Evolutionary conservation across 257 asterid species (phyloP).

Genomic region (Ballota nigra): DNA sequence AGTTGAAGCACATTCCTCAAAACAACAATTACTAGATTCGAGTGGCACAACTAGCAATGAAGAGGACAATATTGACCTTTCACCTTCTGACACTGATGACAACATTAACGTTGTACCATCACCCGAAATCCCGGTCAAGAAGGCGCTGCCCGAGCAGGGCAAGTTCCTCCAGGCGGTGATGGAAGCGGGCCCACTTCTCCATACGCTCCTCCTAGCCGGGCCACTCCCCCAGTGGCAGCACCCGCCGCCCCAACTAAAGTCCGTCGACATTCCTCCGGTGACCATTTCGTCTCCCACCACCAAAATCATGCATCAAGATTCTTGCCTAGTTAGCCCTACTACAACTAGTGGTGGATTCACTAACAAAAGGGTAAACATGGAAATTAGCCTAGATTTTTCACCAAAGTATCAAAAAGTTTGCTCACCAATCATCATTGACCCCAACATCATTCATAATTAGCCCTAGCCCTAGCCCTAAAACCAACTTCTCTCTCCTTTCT

Average conservation of each 20-base stretch:
- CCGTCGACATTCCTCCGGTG: slow-evolving; percentile 89
- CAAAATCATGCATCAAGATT: slow-evolving; percentile 39
- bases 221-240: slow-evolving; percentile 98
- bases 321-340: slow-evolving; percentile 37
- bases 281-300: slow-evolving; percentile 51
- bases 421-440: slow-evolving; percentile 72
- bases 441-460: slow-evolving; percentile 30
- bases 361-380: slow-evolving; percentile 47
- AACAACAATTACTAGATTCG: slow-evolving; percentile 28
- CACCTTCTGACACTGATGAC: slow-evolving; percentile 56
- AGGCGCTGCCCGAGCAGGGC: slow-evolving; percentile 75
- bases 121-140: slow-evolving; percentile 25
- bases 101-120: slow-evolving; percentile 23
- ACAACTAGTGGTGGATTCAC: slow-evolving; percentile 35
- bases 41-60: slow-evolving; percentile 55
- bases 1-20: slow-evolving; percentile 23
- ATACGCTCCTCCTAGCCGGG: slow-evolving; percentile 84
- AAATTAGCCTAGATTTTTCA: slow-evolving; percentile 40
- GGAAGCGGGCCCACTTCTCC: slow-evolving; percentile 95
- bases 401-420: slow-evolving; percentile 72
- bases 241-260: slow-evolving; percentile 91
- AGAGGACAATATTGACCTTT: slow-evolving; percentile 42
- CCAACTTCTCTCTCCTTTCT: slow-evolving; percentile 36
- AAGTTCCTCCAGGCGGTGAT: slow-evolving; percentile 83
- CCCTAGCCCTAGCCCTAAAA: slow-evolving; percentile 5